Percentiles rank a stretch among this genome's conserved stretches.
phyloP scores from a whole-genome alignment of 2,329 filamentous ascomycete genomes.

The Aphanocladium album region DNA sequence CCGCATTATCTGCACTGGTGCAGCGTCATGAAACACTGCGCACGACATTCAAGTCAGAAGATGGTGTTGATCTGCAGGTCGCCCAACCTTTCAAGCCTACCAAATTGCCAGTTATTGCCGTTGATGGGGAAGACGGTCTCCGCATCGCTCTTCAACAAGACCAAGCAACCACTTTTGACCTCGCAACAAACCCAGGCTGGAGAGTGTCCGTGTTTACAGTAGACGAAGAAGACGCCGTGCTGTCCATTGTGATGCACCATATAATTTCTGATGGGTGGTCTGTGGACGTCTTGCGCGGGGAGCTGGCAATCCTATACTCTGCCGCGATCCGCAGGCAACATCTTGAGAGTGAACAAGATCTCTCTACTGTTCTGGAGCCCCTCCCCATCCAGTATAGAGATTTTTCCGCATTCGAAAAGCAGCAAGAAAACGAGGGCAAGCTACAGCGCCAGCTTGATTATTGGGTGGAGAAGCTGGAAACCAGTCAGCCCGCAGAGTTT shows the following conservation, averaged over 20 bases:
- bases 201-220: slow-evolving; percentile 16
- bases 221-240: slow-evolving; percentile 13
- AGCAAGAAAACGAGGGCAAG: slow-evolving; percentile 12
- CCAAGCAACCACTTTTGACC: slow-evolving; percentile 21
- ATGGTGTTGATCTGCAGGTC: slow-evolving; percentile 14
- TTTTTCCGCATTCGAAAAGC: slow-evolving; percentile 13
- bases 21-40: slow-evolving; percentile 19
- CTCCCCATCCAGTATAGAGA: slow-evolving; percentile 16
- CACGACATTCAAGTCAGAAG: slow-evolving; percentile 16
- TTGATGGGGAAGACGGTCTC: neutral
- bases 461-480: slow-evolving; percentile 12
- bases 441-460: slow-evolving; percentile 10
- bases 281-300: slow-evolving; percentile 19
- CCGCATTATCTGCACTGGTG: slow-evolving; percentile 16
- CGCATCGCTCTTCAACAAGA: slow-evolving; percentile 6
- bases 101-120: slow-evolving; percentile 3
- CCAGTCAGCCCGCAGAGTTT: neutral
- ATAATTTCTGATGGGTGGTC: slow-evolving; percentile 27
- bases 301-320: slow-evolving; percentile 21
- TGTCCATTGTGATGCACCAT: slow-evolving; percentile 26
- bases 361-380: neutral
- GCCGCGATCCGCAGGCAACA: slow-evolving; percentile 11
- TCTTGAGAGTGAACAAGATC: too few species aligned
- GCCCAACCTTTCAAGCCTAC: neutral
- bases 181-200: slow-evolving; percentile 20